These are phyloP conservation scores for Termitomyces sp. DNA, from an alignment of 768 basidiomycete genomes.

Conservation along the genomic window DNA sequence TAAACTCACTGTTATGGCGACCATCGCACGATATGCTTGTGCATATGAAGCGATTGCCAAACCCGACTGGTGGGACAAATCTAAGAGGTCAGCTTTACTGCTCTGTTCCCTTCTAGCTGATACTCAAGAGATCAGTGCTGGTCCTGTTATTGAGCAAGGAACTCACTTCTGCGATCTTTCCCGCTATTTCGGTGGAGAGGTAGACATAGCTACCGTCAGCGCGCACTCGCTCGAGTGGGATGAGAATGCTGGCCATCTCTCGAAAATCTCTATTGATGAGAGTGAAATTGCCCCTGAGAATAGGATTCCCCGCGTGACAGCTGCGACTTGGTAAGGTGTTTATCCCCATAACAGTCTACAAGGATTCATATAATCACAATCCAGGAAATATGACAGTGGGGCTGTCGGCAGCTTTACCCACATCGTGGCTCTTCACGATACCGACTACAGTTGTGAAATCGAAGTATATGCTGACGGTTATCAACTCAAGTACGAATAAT, in stretches of 20 bases:
- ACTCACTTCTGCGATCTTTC: slow-evolving; percentile 98
- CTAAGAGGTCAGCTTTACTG: slow-evolving; percentile 52
- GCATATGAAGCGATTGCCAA: slow-evolving; percentile 81
- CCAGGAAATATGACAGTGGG: slow-evolving; percentile 93
- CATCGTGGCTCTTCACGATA: slow-evolving; percentile 87
- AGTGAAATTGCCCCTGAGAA: slow-evolving; percentile 79
- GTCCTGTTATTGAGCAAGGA: slow-evolving; percentile 86
- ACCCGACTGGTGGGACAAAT: slow-evolving; percentile 93
- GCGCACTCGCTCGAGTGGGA: slow-evolving; percentile 93
- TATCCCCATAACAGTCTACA: too few relatives aligned
- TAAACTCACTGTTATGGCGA: slow-evolving; percentile 92
- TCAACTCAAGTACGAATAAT: slow-evolving; percentile 60
- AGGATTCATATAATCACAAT: slow-evolving; percentile 1
- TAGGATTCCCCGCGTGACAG: slow-evolving; percentile 90
- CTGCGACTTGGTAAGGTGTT: slow-evolving; percentile 74
- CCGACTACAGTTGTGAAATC: slow-evolving; percentile 90
- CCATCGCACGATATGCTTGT: slow-evolving; percentile 91
- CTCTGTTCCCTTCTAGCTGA: neutral
- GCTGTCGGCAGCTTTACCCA: slow-evolving; percentile 93
- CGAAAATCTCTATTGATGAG: slow-evolving; percentile 83
- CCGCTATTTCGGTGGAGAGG: slow-evolving; percentile 95
- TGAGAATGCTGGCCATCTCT: slow-evolving; percentile 82
- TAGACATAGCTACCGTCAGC: slow-evolving; percentile 73
- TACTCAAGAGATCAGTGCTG: slow-evolving; percentile 43
- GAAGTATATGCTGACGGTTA: slow-evolving; percentile 95